Base-by-base conservation (phyloP, 805 yeast species). In the Saccharomycopsis amapae region DNA sequence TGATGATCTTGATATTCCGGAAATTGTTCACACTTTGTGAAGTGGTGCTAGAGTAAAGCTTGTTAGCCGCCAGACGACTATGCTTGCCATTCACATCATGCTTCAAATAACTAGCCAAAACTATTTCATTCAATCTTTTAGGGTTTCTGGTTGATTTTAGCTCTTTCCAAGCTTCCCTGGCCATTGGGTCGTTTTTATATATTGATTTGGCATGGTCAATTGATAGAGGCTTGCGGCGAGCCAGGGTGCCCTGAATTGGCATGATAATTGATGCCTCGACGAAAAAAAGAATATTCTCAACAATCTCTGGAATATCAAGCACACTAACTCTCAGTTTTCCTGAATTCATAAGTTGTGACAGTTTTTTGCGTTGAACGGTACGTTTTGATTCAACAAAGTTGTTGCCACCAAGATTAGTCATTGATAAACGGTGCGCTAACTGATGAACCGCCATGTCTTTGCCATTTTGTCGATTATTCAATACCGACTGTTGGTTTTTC, bases 221-320 rank as follows among this genome's bases (percentile, higher is more conserved):
- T 1, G 85, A 78, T 56, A 80, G 63, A 5, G 95, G 94, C 50
- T 73, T 75, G 55, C 94, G 71, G 54, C 90, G 68, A 1, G 69
- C 58, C 39, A 85, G 82, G 0, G 76, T 59, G 13, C 62, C 59
- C 56, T 85, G 90, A 38, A 68, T 73, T 2, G 90, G 90, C n/a
- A 79, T 66, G 6, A 62, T 58, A 1, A 72, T 66, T 49, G 71
- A 75, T 22, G 65, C 61, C 46, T 82, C 87, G n/a, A 82, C 81
- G 57, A 68, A 76, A 5, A 13, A 30, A n/a, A 48, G 30, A 5
- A 48, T 45, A 17, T 44, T 13, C n/a, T 31, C 45, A 4, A 48
- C 24, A 24, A 48, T 45, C 18, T 48, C 49, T 5, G 52, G 52
- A 7, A 20, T 5, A n/a, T 48, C 45, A 18, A 42, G 10, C n/a